phyloP scores from a whole-genome alignment of 768 basidiomycete genomes.

The Paxillus rubicundulus region DNA sequence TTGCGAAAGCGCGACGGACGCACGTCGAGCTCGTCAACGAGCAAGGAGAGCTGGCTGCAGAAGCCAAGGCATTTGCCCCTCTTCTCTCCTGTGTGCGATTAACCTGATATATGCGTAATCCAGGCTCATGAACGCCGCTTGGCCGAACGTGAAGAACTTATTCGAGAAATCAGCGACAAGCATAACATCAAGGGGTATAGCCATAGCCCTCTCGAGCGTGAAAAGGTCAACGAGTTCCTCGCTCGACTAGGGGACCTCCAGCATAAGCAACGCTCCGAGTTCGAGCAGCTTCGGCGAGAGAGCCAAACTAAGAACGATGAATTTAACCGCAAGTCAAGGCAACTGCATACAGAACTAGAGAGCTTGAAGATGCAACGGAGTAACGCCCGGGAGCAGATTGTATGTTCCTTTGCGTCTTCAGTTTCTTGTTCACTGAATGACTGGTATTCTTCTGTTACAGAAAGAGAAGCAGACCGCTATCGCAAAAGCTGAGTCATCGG shows the following conservation, averaged over 20 bases:
- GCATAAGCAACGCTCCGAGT: slow-evolving; percentile 57
- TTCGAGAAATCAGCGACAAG: slow-evolving; percentile 66
- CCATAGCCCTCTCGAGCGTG: slow-evolving; percentile 63
- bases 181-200: slow-evolving; percentile 74
- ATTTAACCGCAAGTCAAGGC: slow-evolving; percentile 56
- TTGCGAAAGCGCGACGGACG: slow-evolving; percentile 43
- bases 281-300: slow-evolving; percentile 69
- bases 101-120: background rate
- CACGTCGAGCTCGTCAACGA: slow-evolving; percentile 57
- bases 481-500: slow-evolving; percentile 46
- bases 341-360: slow-evolving; percentile 55
- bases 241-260: slow-evolving; percentile 62
- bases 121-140: slow-evolving; percentile 77
- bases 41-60: slow-evolving; percentile 68
- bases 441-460: slow-evolving; percentile 27
- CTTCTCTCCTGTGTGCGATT: background rate
- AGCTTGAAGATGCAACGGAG: slow-evolving; percentile 52
- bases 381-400: slow-evolving; percentile 55
- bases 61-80: slow-evolving; percentile 56
- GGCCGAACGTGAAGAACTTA: slow-evolving; percentile 65
- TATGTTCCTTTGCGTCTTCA: slow-evolving; percentile 29
- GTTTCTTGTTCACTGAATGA: background rate
- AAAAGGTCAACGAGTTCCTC: slow-evolving; percentile 72
- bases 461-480: slow-evolving; percentile 52
- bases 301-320: slow-evolving; percentile 57